phyloP scores from a whole-genome alignment of 345 rosid genomes.

The thale cress (Arabidopsis thaliana) region DNA sequence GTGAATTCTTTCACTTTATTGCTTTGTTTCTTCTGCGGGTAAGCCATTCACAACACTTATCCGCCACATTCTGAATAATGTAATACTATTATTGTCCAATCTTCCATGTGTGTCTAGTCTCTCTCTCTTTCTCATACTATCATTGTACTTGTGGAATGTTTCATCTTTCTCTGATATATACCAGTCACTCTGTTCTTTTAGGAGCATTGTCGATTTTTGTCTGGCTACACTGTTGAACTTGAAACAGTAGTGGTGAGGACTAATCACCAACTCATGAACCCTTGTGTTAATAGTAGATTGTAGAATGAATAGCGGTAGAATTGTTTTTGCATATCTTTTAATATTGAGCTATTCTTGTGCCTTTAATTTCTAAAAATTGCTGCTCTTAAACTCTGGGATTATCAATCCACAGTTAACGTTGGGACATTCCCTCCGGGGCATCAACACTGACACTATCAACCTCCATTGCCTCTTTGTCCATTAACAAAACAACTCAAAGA shows the following conservation, averaged over 20 bases:
- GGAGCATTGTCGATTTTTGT: constrained; percentile 7
- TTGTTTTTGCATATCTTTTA: neutral
- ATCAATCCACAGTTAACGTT: neutral
- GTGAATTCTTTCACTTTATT: constrained; percentile 37
- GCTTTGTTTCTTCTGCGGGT: constrained; percentile 26
- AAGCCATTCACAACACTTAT: constrained; percentile 33
- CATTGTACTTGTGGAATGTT: constrained; percentile 7
- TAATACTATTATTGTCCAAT: constrained; percentile 21
- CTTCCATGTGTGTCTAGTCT: constrained; percentile 21
- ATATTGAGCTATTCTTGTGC: constrained; percentile 14
- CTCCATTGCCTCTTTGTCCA: neutral
- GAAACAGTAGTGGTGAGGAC: constrained; percentile 24
- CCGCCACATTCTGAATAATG: constrained; percentile 24
- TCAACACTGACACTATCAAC: neutral
- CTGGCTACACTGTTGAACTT: constrained; percentile 19
- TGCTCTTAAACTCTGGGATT: neutral
- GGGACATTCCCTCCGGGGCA: neutral
- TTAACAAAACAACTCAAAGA: too few species aligned
- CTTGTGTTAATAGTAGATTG: neutral
- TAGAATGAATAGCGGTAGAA: constrained; percentile 8
- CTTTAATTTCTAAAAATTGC: constrained; percentile 4
- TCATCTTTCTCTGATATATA: constrained; percentile 23
- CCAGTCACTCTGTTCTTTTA: constrained; percentile 2
- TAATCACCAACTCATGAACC: neutral
- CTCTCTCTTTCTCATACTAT: constrained; percentile 8